Percentiles rank a stretch among this genome's conserved stretches.
Conservation (phyloP, 2,329 filamentous ascomycete genomes). For the Neurospora sp. region DNA sequence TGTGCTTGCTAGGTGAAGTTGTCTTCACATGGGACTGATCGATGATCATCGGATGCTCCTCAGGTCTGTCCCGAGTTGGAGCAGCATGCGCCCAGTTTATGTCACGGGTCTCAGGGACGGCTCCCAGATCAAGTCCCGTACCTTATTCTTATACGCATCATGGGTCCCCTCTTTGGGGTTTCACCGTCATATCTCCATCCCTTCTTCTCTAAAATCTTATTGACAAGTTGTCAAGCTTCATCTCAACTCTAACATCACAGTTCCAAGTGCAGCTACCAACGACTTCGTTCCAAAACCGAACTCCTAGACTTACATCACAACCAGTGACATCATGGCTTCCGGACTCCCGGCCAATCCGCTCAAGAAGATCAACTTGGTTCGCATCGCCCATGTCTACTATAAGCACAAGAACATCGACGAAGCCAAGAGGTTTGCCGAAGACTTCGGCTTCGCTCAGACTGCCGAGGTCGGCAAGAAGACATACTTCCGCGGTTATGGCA, state of each 20-base stretch:
- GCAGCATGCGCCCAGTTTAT: background rate
- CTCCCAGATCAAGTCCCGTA: background rate
- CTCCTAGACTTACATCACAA: background rate
- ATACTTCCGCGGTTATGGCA: constrained; percentile 53
- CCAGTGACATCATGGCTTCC: constrained; percentile 13
- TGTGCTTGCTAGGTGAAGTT: background rate
- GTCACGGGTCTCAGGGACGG: background rate
- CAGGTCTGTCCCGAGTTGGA: background rate
- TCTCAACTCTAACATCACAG: background rate
- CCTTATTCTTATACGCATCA: background rate
- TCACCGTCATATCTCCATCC: background rate
- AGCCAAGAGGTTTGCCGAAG: constrained; percentile 32
- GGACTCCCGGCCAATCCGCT: constrained; percentile 11
- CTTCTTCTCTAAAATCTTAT: background rate
- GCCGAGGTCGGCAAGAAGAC: constrained; percentile 32
- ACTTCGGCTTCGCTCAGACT: constrained; percentile 37
- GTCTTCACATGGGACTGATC: background rate
- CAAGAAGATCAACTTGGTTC: constrained; percentile 27
- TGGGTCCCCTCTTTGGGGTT: background rate
- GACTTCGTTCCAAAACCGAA: background rate
- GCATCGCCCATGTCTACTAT: constrained; percentile 38
- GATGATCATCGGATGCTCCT: background rate
- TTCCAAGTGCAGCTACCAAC: background rate
- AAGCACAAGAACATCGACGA: constrained; percentile 33
- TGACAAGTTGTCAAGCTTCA: background rate